Percentiles rank a stretch among this genome's conserved stretches.
phyloP scores from a whole-genome alignment of 441 rosid species.

The Pelargonium myrrhifolium region DNA sequence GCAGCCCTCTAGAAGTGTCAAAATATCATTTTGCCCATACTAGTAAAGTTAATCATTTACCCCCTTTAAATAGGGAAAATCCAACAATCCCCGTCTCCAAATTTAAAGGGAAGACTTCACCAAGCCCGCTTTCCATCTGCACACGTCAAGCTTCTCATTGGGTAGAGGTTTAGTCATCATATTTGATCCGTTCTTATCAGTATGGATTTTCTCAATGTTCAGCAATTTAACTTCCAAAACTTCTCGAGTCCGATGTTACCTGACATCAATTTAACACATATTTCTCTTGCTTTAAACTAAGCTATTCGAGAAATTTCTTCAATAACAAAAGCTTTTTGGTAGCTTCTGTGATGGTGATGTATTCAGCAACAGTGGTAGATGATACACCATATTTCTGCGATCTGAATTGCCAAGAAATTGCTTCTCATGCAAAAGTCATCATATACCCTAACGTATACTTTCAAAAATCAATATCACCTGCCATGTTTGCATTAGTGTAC shows the following conservation, averaged over 20 bases:
- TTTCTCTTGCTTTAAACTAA: background rate
- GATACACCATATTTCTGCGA: too few species aligned
- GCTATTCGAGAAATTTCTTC: slow-evolving; percentile 1
- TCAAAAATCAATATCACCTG: slow-evolving; percentile 1
- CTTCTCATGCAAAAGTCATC: slow-evolving; percentile 9
- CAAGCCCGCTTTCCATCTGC: background rate
- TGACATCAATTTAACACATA: slow-evolving; percentile 5
- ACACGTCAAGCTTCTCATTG: background rate
- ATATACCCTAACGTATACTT: slow-evolving; percentile 4
- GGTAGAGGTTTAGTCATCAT: slow-evolving; percentile 15
- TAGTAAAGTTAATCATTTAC: too few species aligned
- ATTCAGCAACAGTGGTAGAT: too few species aligned
- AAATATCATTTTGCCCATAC: too few species aligned
- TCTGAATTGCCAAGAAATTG: too few species aligned
- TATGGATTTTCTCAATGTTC: slow-evolving; percentile 12
- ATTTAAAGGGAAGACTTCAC: background rate
- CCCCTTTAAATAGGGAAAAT: too few species aligned
- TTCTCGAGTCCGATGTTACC: slow-evolving; percentile 10
- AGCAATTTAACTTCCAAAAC: slow-evolving; percentile 9
- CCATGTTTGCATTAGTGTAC: slow-evolving; percentile 2
- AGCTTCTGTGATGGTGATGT: too few species aligned
- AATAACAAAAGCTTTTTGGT: too few species aligned
- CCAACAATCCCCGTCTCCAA: background rate
- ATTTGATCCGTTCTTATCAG: slow-evolving; percentile 7
- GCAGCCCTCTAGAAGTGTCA: too few species aligned